phyloP scores from a whole-genome alignment of 2,329 filamentous ascomycete species.

The Davidsoniella eucalypti region DNA sequence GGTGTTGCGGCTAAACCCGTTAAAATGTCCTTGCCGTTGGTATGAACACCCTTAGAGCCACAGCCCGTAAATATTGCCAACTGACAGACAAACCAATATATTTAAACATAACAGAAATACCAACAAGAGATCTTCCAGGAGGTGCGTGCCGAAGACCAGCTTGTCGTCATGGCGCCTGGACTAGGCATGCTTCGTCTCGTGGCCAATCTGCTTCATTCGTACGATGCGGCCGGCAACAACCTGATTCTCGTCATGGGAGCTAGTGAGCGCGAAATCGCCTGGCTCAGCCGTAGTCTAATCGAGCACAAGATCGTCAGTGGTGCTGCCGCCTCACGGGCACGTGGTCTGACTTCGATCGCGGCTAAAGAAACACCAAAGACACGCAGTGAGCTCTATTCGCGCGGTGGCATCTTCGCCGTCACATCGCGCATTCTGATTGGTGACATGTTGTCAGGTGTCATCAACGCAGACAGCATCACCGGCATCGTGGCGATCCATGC shows the following conservation, averaged over 20 bases:
- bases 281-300: conserved; percentile 90
- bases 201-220: conserved; percentile 91
- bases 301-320: conserved; percentile 82
- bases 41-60: conserved; percentile 21
- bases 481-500: conserved; percentile 79
- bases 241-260: conserved; percentile 78
- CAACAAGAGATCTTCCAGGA: conserved; percentile 92
- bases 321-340: conserved; percentile 44
- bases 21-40: conserved; percentile 64
- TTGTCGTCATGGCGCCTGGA: conserved; percentile 80
- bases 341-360: conserved; percentile 81
- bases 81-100: neutral
- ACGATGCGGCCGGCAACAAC: conserved; percentile 91
- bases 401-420: conserved; percentile 85
- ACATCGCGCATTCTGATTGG: conserved; percentile 92
- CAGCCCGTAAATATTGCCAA: neutral
- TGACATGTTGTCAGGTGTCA: conserved; percentile 69
- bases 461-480: conserved; percentile 72
- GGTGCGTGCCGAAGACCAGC: conserved; percentile 77
- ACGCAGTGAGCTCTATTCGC: conserved; percentile 79
- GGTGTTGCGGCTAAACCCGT: conserved; percentile 33
- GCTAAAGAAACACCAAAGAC: conserved; percentile 84
- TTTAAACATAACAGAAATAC: conserved; percentile 44
- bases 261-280: conserved; percentile 83
- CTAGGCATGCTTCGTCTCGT: conserved; percentile 82